phyloP scores from a whole-genome alignment of 1,284 basidiomycete species.

The Austroboletus olivaceoglutinosus region DNA sequence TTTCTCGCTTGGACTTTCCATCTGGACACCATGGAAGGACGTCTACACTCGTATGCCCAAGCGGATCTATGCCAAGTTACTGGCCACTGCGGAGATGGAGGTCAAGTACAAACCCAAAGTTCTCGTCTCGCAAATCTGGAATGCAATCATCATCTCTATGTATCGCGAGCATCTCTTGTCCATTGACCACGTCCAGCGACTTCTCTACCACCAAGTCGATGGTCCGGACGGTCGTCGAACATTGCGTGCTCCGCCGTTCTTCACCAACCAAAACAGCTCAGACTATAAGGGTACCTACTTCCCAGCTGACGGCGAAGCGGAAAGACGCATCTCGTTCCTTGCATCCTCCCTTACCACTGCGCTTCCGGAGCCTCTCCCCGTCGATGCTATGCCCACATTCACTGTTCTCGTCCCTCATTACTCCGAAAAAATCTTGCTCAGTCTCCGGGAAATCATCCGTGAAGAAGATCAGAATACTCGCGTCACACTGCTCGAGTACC shows the following conservation, averaged over 20 bases:
- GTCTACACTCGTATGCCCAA: constrained; percentile 94
- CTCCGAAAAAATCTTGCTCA: constrained; percentile 94
- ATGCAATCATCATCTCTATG: constrained; percentile 98
- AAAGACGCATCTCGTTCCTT: constrained; percentile 96
- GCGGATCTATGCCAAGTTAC: constrained; percentile 91
- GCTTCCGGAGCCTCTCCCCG: constrained; percentile 88
- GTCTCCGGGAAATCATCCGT: constrained; percentile 92
- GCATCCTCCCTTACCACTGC: constrained; percentile 92
- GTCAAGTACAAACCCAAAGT: constrained; percentile 98
- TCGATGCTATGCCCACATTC: constrained; percentile 97
- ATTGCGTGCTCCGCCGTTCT: constrained; percentile 92
- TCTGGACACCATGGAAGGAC: constrained; percentile 98
- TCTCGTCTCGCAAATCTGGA: constrained; percentile 96
- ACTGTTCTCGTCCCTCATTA: constrained; percentile 96
- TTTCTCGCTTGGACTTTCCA: constrained; percentile 87
- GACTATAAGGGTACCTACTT: constrained; percentile 83
- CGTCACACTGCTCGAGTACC: constrained; percentile 92
- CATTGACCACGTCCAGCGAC: constrained; percentile 92
- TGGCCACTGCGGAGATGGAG: constrained; percentile 94
- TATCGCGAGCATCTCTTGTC: constrained; percentile 94
- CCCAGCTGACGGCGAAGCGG: constrained; percentile 90
- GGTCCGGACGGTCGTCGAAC: constrained; percentile 83
- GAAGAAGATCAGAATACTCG: constrained; percentile 96
- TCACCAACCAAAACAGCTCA: constrained; percentile 82
- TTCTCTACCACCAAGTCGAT: constrained; percentile 93